phyloP scores from a whole-genome alignment of 495 filamentous ascomycete species.

The Cercophora samala region DNA sequence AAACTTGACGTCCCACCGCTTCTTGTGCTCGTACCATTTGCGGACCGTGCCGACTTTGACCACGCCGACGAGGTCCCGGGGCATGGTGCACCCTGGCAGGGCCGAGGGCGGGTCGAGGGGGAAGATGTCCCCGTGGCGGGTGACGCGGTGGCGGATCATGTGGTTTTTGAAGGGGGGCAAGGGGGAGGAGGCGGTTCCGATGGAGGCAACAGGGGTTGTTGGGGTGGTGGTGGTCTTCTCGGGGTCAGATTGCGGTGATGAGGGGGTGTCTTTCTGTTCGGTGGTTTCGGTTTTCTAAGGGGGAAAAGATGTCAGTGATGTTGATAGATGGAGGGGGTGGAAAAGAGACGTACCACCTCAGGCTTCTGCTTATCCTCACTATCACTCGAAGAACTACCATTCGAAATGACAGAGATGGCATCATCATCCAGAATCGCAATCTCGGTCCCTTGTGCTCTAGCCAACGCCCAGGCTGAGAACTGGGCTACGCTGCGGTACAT shows the following conservation, averaged over 20 bases:
- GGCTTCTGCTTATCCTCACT: conserved; percentile 39
- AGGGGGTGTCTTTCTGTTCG: neutral
- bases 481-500: conserved; percentile 90
- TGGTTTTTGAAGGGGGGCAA: conserved; percentile 72
- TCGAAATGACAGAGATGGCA: conserved; percentile 68
- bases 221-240: conserved; percentile 8
- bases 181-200: conserved; percentile 80
- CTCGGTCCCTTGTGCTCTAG: conserved; percentile 69
- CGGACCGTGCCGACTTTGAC: conserved; percentile 74
- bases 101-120: conserved; percentile 59
- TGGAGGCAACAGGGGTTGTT: conserved; percentile 32
- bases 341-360: conserved; percentile 24
- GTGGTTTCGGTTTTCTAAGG: neutral
- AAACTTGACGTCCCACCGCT: conserved; percentile 68
- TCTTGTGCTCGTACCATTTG: conserved; percentile 75
- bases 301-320: neutral
- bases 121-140: conserved; percentile 68
- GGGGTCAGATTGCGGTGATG: no score
- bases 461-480: conserved; percentile 86
- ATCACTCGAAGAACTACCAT: conserved; percentile 39
- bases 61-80: conserved; percentile 63
- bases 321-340: neutral
- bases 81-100: conserved; percentile 60
- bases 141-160: conserved; percentile 87
- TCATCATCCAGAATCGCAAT: conserved; percentile 83